phyloP scores from a whole-genome alignment of 768 basidiomycete species.

The Ramaria rubella region DNA sequence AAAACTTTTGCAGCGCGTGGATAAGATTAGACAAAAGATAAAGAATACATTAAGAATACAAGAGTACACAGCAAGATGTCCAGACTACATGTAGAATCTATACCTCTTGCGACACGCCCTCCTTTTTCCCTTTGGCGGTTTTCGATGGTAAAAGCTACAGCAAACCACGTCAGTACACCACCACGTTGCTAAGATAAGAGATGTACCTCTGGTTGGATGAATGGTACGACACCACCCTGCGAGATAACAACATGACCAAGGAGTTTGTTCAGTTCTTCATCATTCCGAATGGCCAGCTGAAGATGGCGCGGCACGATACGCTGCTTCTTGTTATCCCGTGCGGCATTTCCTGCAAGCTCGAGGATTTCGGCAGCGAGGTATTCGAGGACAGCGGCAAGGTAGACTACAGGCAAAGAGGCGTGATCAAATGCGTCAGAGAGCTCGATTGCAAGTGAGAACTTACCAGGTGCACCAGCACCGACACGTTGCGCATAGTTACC shows the following conservation, averaged over 20 bases:
- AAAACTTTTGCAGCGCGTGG: not conserved
- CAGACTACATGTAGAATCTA: constrained; percentile 23
- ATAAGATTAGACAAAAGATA: not conserved
- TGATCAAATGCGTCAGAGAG: not conserved
- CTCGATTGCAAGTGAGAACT: constrained; percentile 7
- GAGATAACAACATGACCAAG: constrained; percentile 86
- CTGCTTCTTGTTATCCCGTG: constrained; percentile 89
- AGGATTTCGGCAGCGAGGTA: constrained; percentile 92
- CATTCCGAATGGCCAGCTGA: constrained; percentile 91
- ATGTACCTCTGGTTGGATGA: constrained; percentile 57
- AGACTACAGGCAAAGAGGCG: constrained; percentile 43
- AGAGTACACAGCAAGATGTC: constrained; percentile 8
- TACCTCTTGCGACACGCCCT: constrained; percentile 44
- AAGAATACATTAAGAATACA: constrained; percentile 11
- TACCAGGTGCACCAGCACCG: constrained; percentile 82
- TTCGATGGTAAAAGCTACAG: constrained; percentile 44
- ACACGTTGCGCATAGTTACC: constrained; percentile 85
- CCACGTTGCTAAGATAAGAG: not conserved
- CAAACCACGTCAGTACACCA: not conserved
- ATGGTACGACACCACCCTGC: constrained; percentile 89
- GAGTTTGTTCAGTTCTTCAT: constrained; percentile 78
- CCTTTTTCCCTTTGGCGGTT: constrained; percentile 43
- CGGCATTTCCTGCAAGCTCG: constrained; percentile 86
- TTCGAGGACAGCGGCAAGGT: constrained; percentile 88
- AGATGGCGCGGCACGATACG: constrained; percentile 95